A percentile compares a stretch with the other conserved stretches of the same genome.
These are phyloP conservation scores for Spathaspora girioi DNA, from an alignment of 805 yeast species.

Conservation along the genomic window DNA sequence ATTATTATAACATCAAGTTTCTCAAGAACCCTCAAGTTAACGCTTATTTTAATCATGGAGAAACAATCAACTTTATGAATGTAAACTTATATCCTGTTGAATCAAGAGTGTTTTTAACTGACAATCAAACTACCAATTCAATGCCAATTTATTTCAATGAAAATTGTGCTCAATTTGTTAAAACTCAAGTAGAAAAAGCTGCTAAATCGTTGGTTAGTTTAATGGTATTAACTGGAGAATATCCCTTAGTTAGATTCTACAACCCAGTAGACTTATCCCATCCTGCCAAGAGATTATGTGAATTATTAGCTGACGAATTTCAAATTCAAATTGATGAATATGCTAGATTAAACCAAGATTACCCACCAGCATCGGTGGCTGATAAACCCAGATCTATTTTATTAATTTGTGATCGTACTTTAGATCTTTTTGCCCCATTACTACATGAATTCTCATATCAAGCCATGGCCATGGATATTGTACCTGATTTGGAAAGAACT, in stretches of 20 bases:
- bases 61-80: conserved; percentile 23
- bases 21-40: conserved; percentile 26
- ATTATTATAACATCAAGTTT: conserved; percentile 26
- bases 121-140: conserved; percentile 46
- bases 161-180: conserved; percentile 58
- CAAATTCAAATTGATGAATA: conserved; percentile 72
- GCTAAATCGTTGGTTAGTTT: conserved; percentile 66
- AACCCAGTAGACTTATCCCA: conserved; percentile 47
- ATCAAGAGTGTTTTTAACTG: conserved; percentile 66
- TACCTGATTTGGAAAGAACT: conserved; percentile 39
- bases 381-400: conserved; percentile 68
- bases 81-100: conserved; percentile 61
- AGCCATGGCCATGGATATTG: conserved; percentile 83
- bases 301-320: conserved; percentile 66
- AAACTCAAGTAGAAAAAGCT: conserved; percentile 52
- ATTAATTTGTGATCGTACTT: conserved; percentile 75
- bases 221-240: conserved; percentile 80
- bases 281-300: conserved; percentile 59
- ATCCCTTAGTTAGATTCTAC: conserved; percentile 79
- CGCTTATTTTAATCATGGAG: conserved; percentile 29
- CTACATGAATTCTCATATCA: conserved; percentile 89
- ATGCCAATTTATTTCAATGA: conserved; percentile 71
- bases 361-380: conserved; percentile 50
- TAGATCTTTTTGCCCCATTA: conserved; percentile 80
- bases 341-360: conserved; percentile 63